Evolutionary conservation across 2,329 filamentous ascomycete genomes (phyloP).

Genomic region (Alternaria rosae): DNA sequence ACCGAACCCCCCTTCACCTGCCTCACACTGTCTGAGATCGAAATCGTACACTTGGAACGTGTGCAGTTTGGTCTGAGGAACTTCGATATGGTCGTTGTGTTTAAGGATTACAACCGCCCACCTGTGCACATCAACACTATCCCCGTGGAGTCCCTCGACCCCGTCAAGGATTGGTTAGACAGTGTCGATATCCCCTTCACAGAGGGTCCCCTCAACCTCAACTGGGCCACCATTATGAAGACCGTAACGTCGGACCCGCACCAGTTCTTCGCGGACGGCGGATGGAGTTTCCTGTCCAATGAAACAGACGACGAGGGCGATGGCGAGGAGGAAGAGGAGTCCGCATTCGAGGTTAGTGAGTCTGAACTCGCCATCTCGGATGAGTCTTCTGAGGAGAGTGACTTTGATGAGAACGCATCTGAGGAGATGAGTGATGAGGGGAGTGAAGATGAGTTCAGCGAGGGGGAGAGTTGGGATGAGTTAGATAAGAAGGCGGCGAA

Average conservation of each 20-base stretch:
- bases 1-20: conserved; percentile 98
- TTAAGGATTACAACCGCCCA: conserved; percentile 93
- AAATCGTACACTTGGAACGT: conserved; percentile 93
- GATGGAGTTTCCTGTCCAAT: conserved; percentile 89
- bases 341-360: conserved; percentile 88
- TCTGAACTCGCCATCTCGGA: conserved; percentile 77
- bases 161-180: conserved; percentile 97
- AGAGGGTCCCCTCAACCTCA: conserved; percentile 95
- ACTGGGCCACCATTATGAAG: conserved; percentile 99
- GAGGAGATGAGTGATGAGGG: conserved; percentile 77
- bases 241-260: conserved; percentile 94
- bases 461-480: conserved; percentile 91
- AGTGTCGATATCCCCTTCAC: conserved; percentile 92
- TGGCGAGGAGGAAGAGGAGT: conserved; percentile 83
- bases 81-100: conserved; percentile 97
- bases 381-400: conserved; percentile 84
- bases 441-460: conserved; percentile 61
- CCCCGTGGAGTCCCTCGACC: conserved; percentile 90
- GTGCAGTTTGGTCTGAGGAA: conserved; percentile 97
- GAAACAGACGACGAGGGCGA: conserved; percentile 85
- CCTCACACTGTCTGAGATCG: conserved; percentile 92
- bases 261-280: conserved; percentile 92
- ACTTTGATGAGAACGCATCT: conserved; percentile 89
- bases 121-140: conserved; percentile 98
- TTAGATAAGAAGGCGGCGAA: conserved; percentile 82